Base-by-base conservation (phyloP, 2,329 filamentous ascomycete species). In the Bipolaris cookei region DNA sequence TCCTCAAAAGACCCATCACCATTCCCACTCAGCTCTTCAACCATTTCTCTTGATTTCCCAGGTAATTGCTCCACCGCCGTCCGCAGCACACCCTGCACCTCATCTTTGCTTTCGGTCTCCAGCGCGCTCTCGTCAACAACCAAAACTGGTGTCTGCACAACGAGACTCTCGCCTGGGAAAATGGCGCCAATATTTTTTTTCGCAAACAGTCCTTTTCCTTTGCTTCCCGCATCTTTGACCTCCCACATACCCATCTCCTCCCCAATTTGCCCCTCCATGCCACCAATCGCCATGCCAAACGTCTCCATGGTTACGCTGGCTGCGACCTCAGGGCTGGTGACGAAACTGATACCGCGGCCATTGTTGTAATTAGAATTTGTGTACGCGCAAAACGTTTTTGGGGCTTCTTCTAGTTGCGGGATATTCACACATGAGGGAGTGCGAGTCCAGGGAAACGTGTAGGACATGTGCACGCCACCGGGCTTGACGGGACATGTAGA, bases 381-480 rank as follows among this genome's bases (percentile, higher is more conserved):
- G 52, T 70, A 74, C 8, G 67, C 56, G 56, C 71, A 74, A 43
- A 68, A 69, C 6, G 54, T 63, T 37, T 62, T 46, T 6, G 59
- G 48, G 13, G 28, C 46, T 13, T 32, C 56, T 5, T 49, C 54
- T 20, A 10, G 10, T 30, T 48, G 11, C 14, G 5, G 6, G 3
- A 57, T 56, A 14, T 65, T 34, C 2, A 69, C 54, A 34, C 70
- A 73, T n/a, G 65, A 68, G 4, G 70, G 70, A 23, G 63, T 58
- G 20, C 70, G 64, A 6, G 68, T 73, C 69, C 69, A 72, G 3
- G 68, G 68, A 28, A 73, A 73, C 3, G 66, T 65, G 7, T 65
- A 57, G 7, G 61, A 67, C 0, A 69, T 69, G 2, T 62, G 45
- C 3, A 67, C 67, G 53, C 72, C 67, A 28, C 64, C 64, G 1